Base-by-base conservation (phyloP, 2,329 filamentous ascomycete genomes). In the Allantophomopsis lycopodina region DNA sequence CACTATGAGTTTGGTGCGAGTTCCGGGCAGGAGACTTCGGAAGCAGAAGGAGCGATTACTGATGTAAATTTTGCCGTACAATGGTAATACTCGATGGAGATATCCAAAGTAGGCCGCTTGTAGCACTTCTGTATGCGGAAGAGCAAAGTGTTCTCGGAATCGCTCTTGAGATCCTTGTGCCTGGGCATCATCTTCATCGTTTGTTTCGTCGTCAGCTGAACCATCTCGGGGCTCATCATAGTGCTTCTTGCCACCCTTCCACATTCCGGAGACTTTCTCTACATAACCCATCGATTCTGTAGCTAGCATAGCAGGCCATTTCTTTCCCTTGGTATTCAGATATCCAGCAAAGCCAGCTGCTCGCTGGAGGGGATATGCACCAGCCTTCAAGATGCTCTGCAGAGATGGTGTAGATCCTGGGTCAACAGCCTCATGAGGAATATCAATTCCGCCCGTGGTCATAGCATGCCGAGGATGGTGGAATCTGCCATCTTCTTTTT, bases 31-130 rank as follows among this genome's bases (percentile, higher is more conserved):
- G 39, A 96, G 64, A 55, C 88, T 95, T 41, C 91, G 82, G 61
- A 94, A 98, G 62, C 91, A 98, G 47, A 96, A 84, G 42, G 79
- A 82, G 16, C 76, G 75, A 48, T 87, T 78, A 54, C 91, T 88
- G 48, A 96, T 79, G 60, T 98, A 98, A 28, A 96, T 83, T 60
- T 96, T 98, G 50, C 91, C 91, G 52, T 95, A 96, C 2, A 96
- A 69, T 2, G 91, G 91, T 21, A 96, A 61, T 0, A 94, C 85
- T 2, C 88, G 78, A 50, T 93, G 77, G n/a, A 96, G 69, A 54
- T 83, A 84, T n/a, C 84, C 86, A 59, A 87, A 96, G 60, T 91
- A 96, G 1, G 86, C 84, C 1, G 89, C 88, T 46, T 85, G 78
- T 1, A 98, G 72, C 55, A 76, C 82, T 55, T 98, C 91, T 1